phyloP scores from a whole-genome alignment of 176 grass and related monocot genomes.

The Musa troglodytarum region DNA sequence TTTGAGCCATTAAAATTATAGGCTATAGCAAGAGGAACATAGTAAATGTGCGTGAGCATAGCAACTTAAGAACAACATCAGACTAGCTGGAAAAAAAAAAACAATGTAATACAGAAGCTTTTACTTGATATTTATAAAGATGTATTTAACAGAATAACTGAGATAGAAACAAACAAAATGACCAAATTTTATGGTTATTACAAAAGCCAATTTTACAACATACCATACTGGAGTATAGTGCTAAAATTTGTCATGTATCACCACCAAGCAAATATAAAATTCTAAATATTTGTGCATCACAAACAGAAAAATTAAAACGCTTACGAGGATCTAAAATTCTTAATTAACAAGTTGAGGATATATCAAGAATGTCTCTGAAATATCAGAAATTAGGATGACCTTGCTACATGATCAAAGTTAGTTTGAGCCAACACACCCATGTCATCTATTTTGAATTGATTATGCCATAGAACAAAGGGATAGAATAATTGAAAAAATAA shows the following conservation, averaged over 20 bases:
- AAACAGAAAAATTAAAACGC: not conserved
- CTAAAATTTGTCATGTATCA: not conserved
- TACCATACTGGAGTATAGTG: not conserved
- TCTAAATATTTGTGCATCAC: not conserved
- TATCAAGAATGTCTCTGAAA: not conserved
- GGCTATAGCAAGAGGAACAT: too few species aligned
- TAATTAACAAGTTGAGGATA: not conserved
- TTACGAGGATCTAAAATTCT: not conserved
- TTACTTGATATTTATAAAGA: not conserved
- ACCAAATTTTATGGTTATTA: not conserved
- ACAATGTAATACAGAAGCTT: not conserved
- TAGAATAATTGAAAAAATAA: not conserved
- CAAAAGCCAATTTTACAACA: not conserved
- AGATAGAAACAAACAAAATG: not conserved
- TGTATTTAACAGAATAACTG: not conserved
- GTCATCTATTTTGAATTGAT: not conserved
- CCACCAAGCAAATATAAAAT: too few species aligned
- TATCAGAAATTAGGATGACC: not conserved
- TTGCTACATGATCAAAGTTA: not conserved
- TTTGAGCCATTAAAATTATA: not conserved
- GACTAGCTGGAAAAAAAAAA: not conserved
- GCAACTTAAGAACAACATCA: not conserved
- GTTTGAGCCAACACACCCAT: not conserved
- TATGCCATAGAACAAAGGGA: not conserved
- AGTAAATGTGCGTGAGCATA: slow-evolving; percentile 14